Percentiles rank a stretch among this genome's conserved stretches.
These are phyloP conservation scores for Platanus orientalis DNA, from an alignment of 164 flowering plant species.

Conservation along the genomic window DNA sequence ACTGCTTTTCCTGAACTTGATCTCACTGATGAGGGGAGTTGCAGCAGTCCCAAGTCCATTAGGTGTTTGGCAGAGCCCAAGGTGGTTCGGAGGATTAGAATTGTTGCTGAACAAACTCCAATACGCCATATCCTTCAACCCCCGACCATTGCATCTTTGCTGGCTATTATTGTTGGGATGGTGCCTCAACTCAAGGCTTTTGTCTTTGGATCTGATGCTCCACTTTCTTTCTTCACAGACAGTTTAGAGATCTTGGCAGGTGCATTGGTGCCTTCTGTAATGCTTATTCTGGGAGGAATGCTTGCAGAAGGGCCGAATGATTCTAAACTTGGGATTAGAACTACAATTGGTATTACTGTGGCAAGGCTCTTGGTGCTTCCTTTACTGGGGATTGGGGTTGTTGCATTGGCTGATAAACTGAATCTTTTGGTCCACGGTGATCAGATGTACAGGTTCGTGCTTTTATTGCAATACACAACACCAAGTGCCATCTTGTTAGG, in stretches of 20 bases:
- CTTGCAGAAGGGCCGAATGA: conserved; percentile 65
- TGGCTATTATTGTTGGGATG: conserved; percentile 64
- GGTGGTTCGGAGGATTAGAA: conserved; percentile 66
- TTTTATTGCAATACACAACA: conserved; percentile 73
- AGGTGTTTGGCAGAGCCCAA: conserved; percentile 75
- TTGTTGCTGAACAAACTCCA: conserved; percentile 84
- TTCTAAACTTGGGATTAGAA: conserved; percentile 50
- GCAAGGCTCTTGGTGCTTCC: conserved; percentile 84
- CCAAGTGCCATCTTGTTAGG: conserved; percentile 91
- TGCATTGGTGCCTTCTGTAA: conserved; percentile 64
- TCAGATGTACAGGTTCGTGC: conserved; percentile 68
- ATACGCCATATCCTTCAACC: conserved; percentile 77
- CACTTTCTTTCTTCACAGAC: conserved; percentile 62
- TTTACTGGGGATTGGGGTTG: conserved; percentile 62
- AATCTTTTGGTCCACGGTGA: conserved; percentile 45
- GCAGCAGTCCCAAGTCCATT: conserved; percentile 41
- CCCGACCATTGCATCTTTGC: conserved; percentile 75
- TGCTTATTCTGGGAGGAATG: conserved; percentile 81
- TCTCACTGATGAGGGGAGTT: conserved; percentile 22
- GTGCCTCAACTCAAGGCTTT: conserved; percentile 59
- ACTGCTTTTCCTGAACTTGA: conserved; percentile 51
- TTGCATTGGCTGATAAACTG: conserved; percentile 49
- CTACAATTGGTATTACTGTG: conserved; percentile 52
- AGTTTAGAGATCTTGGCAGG: conserved; percentile 55
- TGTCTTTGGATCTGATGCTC: conserved; percentile 72